phyloP scores from a whole-genome alignment of 2,329 filamentous ascomycete genomes.

The Rachicladosporium sp. region DNA sequence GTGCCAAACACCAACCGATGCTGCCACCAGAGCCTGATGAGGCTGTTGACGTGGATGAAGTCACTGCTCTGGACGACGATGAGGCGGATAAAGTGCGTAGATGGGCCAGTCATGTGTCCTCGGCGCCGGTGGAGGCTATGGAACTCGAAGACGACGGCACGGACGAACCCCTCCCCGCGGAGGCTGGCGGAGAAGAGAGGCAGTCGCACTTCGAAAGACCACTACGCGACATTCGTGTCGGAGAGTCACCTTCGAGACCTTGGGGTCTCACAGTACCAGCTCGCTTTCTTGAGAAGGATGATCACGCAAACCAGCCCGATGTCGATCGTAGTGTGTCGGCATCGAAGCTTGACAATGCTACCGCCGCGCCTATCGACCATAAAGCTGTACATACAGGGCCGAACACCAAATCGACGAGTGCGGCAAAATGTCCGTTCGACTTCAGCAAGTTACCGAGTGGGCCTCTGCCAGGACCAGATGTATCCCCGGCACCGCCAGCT shows the following conservation, averaged over 20 bases:
- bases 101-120: slow-evolving; percentile 71
- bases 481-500: no score
- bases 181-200: slow-evolving; percentile 35
- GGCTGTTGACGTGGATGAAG: slow-evolving; percentile 20
- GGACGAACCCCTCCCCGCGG: slow-evolving; percentile 26
- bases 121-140: slow-evolving; percentile 27
- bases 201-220: slow-evolving; percentile 70
- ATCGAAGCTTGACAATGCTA: no score
- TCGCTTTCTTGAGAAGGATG: slow-evolving; percentile 31
- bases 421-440: no score
- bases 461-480: no score
- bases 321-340: no score
- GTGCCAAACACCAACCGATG: slow-evolving; percentile 78
- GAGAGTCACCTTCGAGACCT: slow-evolving; percentile 82
- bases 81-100: slow-evolving; percentile 65
- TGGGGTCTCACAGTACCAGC: slow-evolving; percentile 81
- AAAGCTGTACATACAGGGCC: no score
- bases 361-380: no score
- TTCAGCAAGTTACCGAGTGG: no score
- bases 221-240: slow-evolving; percentile 79
- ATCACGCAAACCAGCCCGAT: not conserved
- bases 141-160: slow-evolving; percentile 7
- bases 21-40: slow-evolving; percentile 37
- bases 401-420: no score
- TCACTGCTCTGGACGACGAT: slow-evolving; percentile 29